Conservation (phyloP, 139 green algal genomes). For the Chlamydomonas sp. region DNA sequence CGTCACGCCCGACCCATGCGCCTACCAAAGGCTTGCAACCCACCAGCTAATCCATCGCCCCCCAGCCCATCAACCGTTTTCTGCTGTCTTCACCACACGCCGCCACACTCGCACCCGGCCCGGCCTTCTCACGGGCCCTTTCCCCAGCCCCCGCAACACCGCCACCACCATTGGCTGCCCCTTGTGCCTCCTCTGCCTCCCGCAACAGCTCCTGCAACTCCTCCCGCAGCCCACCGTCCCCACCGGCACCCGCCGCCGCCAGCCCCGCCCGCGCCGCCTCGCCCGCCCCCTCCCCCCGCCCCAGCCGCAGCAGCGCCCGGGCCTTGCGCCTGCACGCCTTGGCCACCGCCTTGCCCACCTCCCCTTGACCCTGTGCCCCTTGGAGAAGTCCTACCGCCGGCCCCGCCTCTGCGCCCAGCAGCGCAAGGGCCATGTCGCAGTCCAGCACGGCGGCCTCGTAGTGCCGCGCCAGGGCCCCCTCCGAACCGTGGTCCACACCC, state of each 20-base stretch:
- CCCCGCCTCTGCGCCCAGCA: neutral
- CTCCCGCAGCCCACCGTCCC: neutral
- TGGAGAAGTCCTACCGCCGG: neutral
- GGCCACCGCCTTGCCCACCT: neutral
- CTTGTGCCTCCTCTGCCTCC: too few species aligned
- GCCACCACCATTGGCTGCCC: too few species aligned
- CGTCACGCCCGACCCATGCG: too few species aligned
- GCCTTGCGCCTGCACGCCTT: constrained; percentile 41
- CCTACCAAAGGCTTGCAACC: too few species aligned
- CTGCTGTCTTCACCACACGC: too few species aligned
- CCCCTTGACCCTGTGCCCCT: neutral
- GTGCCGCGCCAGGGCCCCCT: neutral
- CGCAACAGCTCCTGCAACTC: constrained; percentile 2
- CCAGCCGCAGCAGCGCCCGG: constrained; percentile 30
- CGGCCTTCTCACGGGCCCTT: too few species aligned
- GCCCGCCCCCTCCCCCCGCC: constrained; percentile 1
- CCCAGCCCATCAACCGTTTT: too few species aligned
- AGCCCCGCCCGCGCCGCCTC: constrained; percentile 25
- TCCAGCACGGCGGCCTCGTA: constrained; percentile 41
- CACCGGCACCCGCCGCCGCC: neutral
- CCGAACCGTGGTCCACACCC: constrained; percentile 10
- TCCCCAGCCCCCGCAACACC: too few species aligned
- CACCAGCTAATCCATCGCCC: too few species aligned
- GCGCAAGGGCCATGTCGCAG: constrained; percentile 14
- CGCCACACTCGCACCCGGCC: too few species aligned